Evolutionary conservation across 495 filamentous ascomycete genomes (phyloP).

Genomic region (Penicillium manginii): DNA sequence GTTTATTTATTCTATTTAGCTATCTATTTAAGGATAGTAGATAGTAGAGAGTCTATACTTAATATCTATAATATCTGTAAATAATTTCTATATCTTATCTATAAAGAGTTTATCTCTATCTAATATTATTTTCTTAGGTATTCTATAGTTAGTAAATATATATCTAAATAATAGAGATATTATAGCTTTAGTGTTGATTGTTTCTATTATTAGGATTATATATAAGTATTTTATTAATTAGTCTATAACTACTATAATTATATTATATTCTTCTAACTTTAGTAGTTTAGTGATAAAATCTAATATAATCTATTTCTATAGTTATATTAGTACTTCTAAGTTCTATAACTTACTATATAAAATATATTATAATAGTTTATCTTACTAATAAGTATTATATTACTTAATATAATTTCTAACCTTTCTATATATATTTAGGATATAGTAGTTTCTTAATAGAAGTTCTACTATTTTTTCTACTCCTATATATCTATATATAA

Average conservation of each 20-base stretch:
- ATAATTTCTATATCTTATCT: no score
- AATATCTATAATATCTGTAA: no score
- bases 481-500: constrained; percentile 6
- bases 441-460: constrained; percentile 13
- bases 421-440: constrained; percentile 7
- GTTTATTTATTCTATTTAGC: constrained; percentile 32
- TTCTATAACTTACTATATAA: constrained; percentile 23
- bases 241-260: constrained; percentile 7
- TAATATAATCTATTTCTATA: constrained; percentile 26
- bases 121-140: no score
- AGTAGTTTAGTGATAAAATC: constrained; percentile 25
- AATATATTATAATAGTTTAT: no score
- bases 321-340: constrained; percentile 3
- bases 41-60: constrained; percentile 23
- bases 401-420: no score
- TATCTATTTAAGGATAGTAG: constrained; percentile 34
- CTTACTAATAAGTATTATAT: no score
- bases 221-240: neutral
- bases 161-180: neutral
- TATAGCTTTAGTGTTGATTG: neutral
- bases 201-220: neutral
- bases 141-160: no score
- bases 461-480: constrained; percentile 13
- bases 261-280: constrained; percentile 6
- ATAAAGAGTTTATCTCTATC: no score